Base-by-base conservation (phyloP, 768 basidiomycete species). In the Sporobolomyces roseus region DNA sequence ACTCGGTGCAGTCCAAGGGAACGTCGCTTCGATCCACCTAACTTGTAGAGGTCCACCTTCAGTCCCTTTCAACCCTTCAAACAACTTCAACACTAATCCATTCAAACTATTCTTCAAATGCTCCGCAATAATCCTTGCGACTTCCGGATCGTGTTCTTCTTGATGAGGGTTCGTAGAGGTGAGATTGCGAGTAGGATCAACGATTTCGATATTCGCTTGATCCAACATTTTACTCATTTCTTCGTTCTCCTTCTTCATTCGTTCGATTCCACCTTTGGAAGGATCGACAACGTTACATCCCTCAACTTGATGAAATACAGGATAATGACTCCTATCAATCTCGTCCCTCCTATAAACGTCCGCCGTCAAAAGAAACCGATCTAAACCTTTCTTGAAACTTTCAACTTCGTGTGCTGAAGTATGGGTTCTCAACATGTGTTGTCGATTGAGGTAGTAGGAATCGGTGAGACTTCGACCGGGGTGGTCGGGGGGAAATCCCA, bases 371-470 rank as follows among this genome's bases (percentile, higher is more conserved):
- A 99, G 82, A 90, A 93, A 99, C 61, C 84, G 84, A 27, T 88
- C 86, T 71, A 87, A 82, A 8, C 90, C 90, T 23, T 49, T 27
- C 17, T 72, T 58, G 78, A 96, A 98, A 10, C 87, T 86, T 67
- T 96, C 93, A 36, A 98, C 89, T 80, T 99, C 94, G 78, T 99
- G 96, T 6, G 96, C 91, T n/a, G 90, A 92, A 1, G 96, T 97
- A 78, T 99, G 96, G 0, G 96, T 98, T 48, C 96, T 88, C 43
- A 99, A 85, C 91, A 99, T 92, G 76, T 88, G 82, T 74, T 86
- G 81, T 75, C 83, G 84, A 81, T 98, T 98, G 77, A 96, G 82
- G 80, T 99, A 99, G 82, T 99, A 99, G 76, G 88, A 90, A 81
- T 99, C 96, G 49, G 90, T 90, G 51, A 86, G 82, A 29, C 88